Evolutionary conservation across 768 basidiomycete species (phyloP), one percentile per base, ranked within the genome.

Genomic region (Naganishia friedmannii): DNA sequence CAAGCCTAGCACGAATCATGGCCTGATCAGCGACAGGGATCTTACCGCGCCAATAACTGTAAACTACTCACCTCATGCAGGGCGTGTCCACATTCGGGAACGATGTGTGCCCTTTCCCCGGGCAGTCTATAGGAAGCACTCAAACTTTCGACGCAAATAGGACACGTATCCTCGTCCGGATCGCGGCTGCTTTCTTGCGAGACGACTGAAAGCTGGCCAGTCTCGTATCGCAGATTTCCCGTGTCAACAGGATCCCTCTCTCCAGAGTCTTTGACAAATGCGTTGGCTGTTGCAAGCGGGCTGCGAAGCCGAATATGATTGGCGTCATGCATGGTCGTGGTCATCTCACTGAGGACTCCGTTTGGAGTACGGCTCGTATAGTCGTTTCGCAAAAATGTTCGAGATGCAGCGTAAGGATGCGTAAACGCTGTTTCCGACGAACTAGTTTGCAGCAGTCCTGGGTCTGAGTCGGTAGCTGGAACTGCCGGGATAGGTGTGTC

Each of bases 91-190:
- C 96, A 99, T 79, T 94, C 92, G 34, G 96, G 95, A 55, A 96
- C 90, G 72, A 99, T 90, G 79, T 97, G 94, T 9, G 95, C 92
- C 79, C 94, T 97, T 84, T 99, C 96, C 10, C 96, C 96, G 0
- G 92, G 90, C 17, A 99, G 83, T 72, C 93, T 86, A 82, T 93
- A 96, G 81, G 88, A 90, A 82, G 93, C 93, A 78, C 89, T 90
- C 78, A 99, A 87, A 1, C 92, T 90, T 77, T 98, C 95, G 74
- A 96, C 88, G 82, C 95, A 99, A 74, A 99, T 92, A 15, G 95
- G 95, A 75, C 96, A 99, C 77, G 90, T 91, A 66, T 90, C 89
- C 77, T 94, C 93, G 67, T 92, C 90, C 28, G 90, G 89, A 19
- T 83, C 80, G 15, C 23, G 63, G 29, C 69, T 74, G 28, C 75